Evolutionary conservation across 345 rosid genomes (phyloP).

Genomic region (Turnera subulata): DNA sequence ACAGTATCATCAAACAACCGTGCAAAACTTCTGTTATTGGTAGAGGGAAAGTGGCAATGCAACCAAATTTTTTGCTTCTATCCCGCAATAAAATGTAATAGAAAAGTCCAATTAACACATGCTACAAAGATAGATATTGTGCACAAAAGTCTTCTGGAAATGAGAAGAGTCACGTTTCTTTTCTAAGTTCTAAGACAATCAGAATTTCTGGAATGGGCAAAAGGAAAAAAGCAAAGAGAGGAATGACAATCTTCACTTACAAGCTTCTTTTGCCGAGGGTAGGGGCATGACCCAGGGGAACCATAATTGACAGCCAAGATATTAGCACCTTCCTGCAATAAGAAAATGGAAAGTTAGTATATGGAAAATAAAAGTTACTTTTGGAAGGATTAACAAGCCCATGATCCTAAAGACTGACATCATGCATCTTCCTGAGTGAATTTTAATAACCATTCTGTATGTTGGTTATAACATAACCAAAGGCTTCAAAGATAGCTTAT

Average conservation of each 20-base stretch:
- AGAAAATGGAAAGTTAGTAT: background rate
- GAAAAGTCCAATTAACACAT: background rate
- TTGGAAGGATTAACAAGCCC: too few species aligned
- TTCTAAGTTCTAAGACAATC: background rate
- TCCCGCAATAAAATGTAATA: background rate
- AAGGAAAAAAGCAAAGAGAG: conserved; percentile 5
- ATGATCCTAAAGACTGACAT: too few species aligned
- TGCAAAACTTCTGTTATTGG: too few species aligned
- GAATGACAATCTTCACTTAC: conserved; percentile 37
- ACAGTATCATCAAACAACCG: background rate
- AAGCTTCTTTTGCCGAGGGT: conserved; percentile 66
- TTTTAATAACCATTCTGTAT: too few species aligned
- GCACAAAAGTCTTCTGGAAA: background rate
- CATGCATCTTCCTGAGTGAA: too few species aligned
- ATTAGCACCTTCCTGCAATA: conserved; percentile 70
- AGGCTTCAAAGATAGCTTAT: too few species aligned
- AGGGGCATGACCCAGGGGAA: conserved; percentile 70
- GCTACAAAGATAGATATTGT: background rate
- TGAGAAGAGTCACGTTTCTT: background rate
- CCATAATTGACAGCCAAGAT: conserved; percentile 83
- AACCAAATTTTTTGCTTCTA: background rate
- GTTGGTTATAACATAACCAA: too few species aligned
- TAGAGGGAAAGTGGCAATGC: background rate
- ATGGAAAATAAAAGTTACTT: too few species aligned
- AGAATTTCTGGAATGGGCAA: background rate